Conservation (phyloP, 169 alveolate species). For the Theileria annulata region DNA sequence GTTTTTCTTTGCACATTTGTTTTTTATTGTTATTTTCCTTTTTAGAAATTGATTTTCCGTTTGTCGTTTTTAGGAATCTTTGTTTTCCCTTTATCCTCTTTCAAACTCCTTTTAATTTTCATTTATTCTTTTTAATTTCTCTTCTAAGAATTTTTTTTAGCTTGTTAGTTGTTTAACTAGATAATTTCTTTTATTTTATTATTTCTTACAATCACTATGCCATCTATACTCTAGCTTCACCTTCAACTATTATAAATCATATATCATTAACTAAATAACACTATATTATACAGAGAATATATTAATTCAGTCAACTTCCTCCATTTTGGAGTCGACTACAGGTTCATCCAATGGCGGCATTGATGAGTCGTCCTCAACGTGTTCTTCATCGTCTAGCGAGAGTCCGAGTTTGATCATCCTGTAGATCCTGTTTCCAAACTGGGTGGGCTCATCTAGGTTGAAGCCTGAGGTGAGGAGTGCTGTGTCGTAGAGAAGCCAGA, state of each 20-base stretch:
- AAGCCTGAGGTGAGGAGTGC: conserved; percentile 98
- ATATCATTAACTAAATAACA: no score
- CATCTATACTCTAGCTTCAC: no score
- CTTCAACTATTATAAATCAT: no score
- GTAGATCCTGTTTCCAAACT: conserved; percentile 97
- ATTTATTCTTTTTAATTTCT: background rate
- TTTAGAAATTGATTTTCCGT: background rate
- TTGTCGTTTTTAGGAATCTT: background rate
- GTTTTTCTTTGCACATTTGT: background rate
- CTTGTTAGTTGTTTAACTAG: no score
- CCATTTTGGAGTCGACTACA: conserved; percentile 93
- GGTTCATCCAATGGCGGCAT: conserved; percentile 90
- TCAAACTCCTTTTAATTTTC: background rate
- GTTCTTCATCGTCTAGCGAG: conserved; percentile 94
- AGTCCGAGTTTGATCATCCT: conserved; percentile 99
- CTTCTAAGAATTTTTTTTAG: background rate
- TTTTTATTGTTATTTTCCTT: background rate
- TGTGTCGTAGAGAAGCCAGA: conserved; percentile 98
- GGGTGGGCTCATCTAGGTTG: conserved; percentile 98
- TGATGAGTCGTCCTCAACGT: conserved; percentile 79
- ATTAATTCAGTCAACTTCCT: conserved; percentile 90
- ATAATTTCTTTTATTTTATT: no score
- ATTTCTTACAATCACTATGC: no score
- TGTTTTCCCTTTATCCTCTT: background rate
- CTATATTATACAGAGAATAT: background rate